phyloP scores from a whole-genome alignment of 2,329 filamentous ascomycete species.

The Neurospora crassa region DNA sequence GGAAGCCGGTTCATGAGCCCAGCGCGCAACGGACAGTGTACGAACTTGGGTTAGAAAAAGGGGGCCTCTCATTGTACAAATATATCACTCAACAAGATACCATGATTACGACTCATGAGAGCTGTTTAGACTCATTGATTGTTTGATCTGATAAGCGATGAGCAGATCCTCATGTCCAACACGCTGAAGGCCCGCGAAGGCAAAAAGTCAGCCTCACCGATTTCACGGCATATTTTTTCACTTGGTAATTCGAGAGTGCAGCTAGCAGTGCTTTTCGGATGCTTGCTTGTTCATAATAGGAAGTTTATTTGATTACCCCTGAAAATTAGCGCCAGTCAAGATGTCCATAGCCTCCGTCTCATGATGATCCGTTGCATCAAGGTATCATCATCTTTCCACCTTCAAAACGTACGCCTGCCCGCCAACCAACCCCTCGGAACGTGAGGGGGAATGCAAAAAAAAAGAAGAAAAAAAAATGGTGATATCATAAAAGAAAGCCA shows the following conservation, averaged over 20 bases:
- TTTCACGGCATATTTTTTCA: too few relatives aligned
- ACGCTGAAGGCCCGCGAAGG: not conserved
- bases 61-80: not conserved
- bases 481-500: not conserved
- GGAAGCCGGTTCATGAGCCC: not conserved
- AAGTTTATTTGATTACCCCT: not conserved
- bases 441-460: not conserved
- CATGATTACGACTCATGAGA: not conserved
- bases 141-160: not conserved
- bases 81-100: not conserved
- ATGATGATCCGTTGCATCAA: not conserved
- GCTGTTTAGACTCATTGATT: not conserved
- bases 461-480: not conserved
- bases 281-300: not conserved
- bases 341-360: not conserved
- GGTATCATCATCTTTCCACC: not conserved
- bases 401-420: not conserved
- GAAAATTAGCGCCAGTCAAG: not conserved
- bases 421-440: not conserved
- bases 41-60: not conserved
- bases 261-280: not conserved
- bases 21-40: not conserved
- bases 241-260: not conserved
- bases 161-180: not conserved
- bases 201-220: not conserved